A percentile compares a stretch with the other conserved stretches of the same genome.
Evolutionary conservation across 2,329 filamentous ascomycete species (phyloP).

Genomic region (Ophiognomonia clavigignenti-juglandacearum): DNA sequence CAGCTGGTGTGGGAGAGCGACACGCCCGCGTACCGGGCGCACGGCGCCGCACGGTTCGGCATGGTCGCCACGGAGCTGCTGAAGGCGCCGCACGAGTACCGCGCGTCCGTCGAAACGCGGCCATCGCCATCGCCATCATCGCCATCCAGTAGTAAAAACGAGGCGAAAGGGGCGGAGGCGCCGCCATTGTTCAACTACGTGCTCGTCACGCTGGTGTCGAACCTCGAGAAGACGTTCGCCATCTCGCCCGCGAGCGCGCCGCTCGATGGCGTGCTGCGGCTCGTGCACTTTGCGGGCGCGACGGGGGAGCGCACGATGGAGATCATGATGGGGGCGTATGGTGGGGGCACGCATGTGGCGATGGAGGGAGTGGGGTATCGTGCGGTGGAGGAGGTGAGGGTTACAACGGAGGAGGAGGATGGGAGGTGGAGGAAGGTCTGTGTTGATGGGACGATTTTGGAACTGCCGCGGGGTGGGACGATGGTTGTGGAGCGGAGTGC

Average conservation of each 20-base stretch:
- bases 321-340: slow-evolving; percentile 66
- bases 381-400: slow-evolving; percentile 59
- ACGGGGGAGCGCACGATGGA: slow-evolving; percentile 65
- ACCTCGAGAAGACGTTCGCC: slow-evolving; percentile 74
- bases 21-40: slow-evolving; percentile 71
- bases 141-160: no score
- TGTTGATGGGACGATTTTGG: slow-evolving; percentile 85
- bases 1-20: slow-evolving; percentile 88
- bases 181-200: slow-evolving; percentile 64
- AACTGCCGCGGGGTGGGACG: slow-evolving; percentile 64
- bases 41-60: slow-evolving; percentile 73
- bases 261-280: slow-evolving; percentile 63
- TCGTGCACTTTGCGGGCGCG: slow-evolving; percentile 71
- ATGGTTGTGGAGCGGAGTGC: slow-evolving; percentile 57
- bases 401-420: slow-evolving; percentile 65
- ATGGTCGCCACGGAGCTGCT: slow-evolving; percentile 79
- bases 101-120: slow-evolving; percentile 37
- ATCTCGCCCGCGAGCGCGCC: slow-evolving; percentile 72
- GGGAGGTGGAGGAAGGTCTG: slow-evolving; percentile 78
- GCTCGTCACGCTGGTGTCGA: slow-evolving; percentile 70
- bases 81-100: slow-evolving; percentile 46
- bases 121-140: no score
- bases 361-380: slow-evolving; percentile 64
- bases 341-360: slow-evolving; percentile 49
- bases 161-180: slow-evolving; percentile 26